Conservation (phyloP, 2,329 filamentous ascomycete species). For the Fonsecaea multimorphosa region DNA sequence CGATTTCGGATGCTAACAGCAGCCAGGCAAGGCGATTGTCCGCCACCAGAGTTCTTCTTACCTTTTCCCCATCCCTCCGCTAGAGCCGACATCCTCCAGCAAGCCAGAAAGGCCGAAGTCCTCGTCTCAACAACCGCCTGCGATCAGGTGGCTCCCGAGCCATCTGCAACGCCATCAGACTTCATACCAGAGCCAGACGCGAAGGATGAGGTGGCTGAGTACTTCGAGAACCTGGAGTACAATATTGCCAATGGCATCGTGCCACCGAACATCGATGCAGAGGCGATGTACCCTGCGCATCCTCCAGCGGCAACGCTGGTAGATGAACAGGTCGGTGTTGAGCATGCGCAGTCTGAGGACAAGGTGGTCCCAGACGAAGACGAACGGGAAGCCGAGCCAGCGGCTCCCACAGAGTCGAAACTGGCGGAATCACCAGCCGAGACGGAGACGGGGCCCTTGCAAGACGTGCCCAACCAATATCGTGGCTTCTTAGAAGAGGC, state of each 20-base stretch:
- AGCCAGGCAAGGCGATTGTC: not conserved
- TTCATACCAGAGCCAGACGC: not conserved
- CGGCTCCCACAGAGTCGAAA: not conserved
- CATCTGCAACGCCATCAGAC: not conserved
- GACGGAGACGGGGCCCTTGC: not conserved
- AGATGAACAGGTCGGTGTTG: not conserved
- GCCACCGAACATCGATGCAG: not conserved
- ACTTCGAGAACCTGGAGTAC: not conserved
- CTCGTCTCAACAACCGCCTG: not conserved
- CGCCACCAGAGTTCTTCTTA: conserved; percentile 4
- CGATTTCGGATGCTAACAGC: not conserved
- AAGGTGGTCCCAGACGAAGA: not conserved
- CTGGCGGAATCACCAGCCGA: not conserved
- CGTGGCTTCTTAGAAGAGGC: not conserved
- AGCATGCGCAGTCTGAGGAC: not conserved
- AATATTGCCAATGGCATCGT: not conserved
- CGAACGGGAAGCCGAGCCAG: not conserved
- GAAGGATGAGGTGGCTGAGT: not conserved
- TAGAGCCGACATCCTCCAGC: conserved; percentile 5
- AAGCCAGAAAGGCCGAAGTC: not conserved
- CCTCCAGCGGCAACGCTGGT: not conserved
- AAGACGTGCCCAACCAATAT: not conserved
- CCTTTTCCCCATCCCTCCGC: not conserved
- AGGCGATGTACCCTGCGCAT: not conserved
- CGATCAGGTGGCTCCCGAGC: not conserved